Evolutionary conservation across 768 basidiomycete species (phyloP).

Genomic region (Rhizopogon sp.): DNA sequence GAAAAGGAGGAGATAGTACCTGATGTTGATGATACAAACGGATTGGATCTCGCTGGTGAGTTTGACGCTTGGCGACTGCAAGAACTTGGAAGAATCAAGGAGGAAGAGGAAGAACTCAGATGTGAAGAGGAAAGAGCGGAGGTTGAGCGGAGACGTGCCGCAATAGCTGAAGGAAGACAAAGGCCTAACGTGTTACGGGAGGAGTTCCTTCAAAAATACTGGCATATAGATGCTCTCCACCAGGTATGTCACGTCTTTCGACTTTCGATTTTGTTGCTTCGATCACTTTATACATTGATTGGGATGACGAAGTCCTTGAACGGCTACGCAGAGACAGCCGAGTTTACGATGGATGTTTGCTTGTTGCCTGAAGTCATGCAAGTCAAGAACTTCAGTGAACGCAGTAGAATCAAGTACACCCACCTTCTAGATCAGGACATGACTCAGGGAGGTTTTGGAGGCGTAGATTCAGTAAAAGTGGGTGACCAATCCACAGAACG

Average conservation of each 20-base stretch:
- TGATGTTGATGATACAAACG: conserved; percentile 95
- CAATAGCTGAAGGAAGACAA: conserved; percentile 89
- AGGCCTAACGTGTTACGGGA: conserved; percentile 75
- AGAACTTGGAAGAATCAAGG: conserved; percentile 91
- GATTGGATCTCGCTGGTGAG: conserved; percentile 80
- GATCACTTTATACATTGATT: conserved; percentile 14
- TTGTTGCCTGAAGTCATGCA: conserved; percentile 95
- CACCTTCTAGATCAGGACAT: conserved; percentile 96
- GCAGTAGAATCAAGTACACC: conserved; percentile 92
- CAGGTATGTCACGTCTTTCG: conserved; percentile 49
- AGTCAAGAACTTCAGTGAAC: conserved; percentile 90
- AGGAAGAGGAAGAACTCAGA: conserved; percentile 82
- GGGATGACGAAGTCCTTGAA: conserved; percentile 87
- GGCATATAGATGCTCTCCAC: conserved; percentile 99
- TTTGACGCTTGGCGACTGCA: conserved; percentile 96
- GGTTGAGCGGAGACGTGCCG: conserved; percentile 81
- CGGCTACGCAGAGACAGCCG: conserved; percentile 86
- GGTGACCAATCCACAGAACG: conserved; percentile 52
- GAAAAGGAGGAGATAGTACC: conserved; percentile 81
- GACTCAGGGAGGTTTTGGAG: conserved; percentile 69
- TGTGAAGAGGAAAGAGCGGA: conserved; percentile 87
- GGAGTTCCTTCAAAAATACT: conserved; percentile 96
- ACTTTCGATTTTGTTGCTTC: conserved; percentile 4
- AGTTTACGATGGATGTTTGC: conserved; percentile 83
- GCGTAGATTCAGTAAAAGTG: conserved; percentile 43